Evolutionary conservation across 2,329 filamentous ascomycete genomes (phyloP), one percentile per base, ranked within the genome.

Genomic region (Orbilia brochopaga): DNA sequence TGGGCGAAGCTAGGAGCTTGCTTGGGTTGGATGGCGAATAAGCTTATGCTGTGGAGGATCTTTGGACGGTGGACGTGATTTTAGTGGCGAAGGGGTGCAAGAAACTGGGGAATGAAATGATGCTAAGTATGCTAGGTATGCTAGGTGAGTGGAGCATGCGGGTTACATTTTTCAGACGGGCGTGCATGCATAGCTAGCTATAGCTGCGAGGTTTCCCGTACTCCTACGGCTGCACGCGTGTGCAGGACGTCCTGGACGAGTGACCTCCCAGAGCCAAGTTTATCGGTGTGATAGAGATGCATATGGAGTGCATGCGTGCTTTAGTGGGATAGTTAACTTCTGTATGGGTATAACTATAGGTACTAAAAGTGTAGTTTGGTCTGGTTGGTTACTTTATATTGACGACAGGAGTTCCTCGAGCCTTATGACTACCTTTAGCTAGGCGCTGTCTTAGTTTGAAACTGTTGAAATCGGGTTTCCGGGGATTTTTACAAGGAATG

Each of bases 51-150:
- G 27, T 32, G 27, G 27, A 32, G 27, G 27, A 32, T 32, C 27
- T 32, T 32, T 32, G 27, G 27, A 32, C 27, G 27, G 27, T 32
- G 27, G 27, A 32, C 27, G 27, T 48, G 37, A 17, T 42, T 42
- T 42, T 15, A 13, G 11, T 42, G 46, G 57, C 6, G 46, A 56
- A 69, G 27, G 8, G 27, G 27, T n/a, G 27, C 27, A 8, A 4
- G 27, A 8, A 69, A 44, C 66, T 70, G 66, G 66, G 65, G 66
- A 70, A 70, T 64, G 58, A 58, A n/a, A n/a, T n/a, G n/a, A n/a
- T n/a, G n/a, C n/a, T n/a, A n/a, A n/a, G n/a, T n/a, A n/a, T n/a
- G n/a, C n/a, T n/a, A n/a, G n/a, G n/a, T n/a, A n/a, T n/a, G n/a
- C n/a, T n/a, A n/a, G n/a, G n/a, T 51, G 32, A 37, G 27, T 54